Conservation (phyloP, 257 asterid genomes). For the Linaria vulgaris region DNA sequence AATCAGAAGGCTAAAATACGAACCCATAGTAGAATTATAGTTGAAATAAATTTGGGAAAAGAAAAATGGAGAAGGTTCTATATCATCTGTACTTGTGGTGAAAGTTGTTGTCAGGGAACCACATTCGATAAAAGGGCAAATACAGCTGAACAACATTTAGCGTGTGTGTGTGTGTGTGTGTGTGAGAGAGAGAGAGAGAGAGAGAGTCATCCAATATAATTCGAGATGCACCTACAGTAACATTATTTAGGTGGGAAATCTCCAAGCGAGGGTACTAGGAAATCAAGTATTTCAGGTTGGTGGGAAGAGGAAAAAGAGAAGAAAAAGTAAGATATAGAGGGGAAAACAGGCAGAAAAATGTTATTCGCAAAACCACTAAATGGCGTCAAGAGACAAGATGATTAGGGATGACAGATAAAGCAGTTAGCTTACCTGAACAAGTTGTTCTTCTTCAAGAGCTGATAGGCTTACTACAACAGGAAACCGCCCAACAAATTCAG, state of each 20-base stretch:
- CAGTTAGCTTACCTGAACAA: slow-evolving; percentile 63
- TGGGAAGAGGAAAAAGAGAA: neutral
- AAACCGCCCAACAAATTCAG: slow-evolving; percentile 92
- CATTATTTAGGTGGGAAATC: neutral
- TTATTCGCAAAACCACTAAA: neutral
- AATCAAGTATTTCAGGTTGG: neutral
- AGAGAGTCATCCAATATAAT: neutral
- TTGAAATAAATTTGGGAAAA: too few relatives aligned
- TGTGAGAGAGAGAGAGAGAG: neutral
- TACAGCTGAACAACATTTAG: too few relatives aligned
- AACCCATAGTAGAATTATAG: too few relatives aligned
- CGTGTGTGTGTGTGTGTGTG: too few relatives aligned
- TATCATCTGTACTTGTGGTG: too few relatives aligned
- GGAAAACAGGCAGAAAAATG: neutral
- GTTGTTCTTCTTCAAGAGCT: slow-evolving; percentile 84
- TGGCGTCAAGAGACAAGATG: slow-evolving; percentile 5
- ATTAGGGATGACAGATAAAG: slow-evolving; percentile 17
- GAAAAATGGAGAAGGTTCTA: too few relatives aligned
- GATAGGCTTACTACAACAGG: slow-evolving; percentile 82
- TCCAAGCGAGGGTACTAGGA: too few relatives aligned
- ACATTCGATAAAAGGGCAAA: too few relatives aligned
- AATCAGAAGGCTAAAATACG: too few relatives aligned
- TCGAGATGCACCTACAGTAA: neutral
- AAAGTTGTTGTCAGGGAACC: too few relatives aligned
- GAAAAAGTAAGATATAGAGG: too few relatives aligned